These are phyloP conservation scores for Bombardia bombarda DNA, from an alignment of 495 filamentous ascomycete species.

Conservation along the genomic window DNA sequence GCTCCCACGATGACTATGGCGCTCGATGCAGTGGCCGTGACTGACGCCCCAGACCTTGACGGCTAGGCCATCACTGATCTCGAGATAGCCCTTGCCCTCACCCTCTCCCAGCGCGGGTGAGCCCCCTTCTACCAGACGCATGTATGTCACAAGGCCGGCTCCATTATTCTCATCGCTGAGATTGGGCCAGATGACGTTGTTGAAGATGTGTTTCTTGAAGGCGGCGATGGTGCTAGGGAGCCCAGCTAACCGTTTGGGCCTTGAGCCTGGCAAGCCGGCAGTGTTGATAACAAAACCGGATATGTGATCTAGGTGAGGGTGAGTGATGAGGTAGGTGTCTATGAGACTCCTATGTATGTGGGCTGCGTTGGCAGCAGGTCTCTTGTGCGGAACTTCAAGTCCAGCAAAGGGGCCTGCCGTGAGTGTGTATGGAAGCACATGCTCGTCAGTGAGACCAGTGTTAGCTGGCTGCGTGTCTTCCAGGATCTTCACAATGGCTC, in stretches of 20 bases:
- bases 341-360: constrained; percentile 71
- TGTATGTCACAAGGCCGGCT: constrained; percentile 84
- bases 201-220: constrained; percentile 91
- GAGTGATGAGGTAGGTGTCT: constrained; percentile 83
- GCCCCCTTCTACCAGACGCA: constrained; percentile 80
- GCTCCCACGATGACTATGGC: constrained; percentile 54
- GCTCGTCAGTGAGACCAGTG: constrained; percentile 29
- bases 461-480: constrained; percentile 36
- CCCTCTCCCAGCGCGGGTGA: constrained; percentile 72
- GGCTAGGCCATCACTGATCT: constrained; percentile 71
- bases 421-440: constrained; percentile 28
- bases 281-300: constrained; percentile 89
- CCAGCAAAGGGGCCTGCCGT: constrained; percentile 62
- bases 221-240: constrained; percentile 78
- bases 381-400: constrained; percentile 52
- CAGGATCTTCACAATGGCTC: constrained; percentile 70
- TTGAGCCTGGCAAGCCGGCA: constrained; percentile 63
- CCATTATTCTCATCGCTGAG: constrained; percentile 93
- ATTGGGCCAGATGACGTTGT: constrained; percentile 97
- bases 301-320: constrained; percentile 91
- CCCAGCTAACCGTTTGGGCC: constrained; percentile 76
- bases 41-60: constrained; percentile 74
- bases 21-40: constrained; percentile 80
- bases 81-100: constrained; percentile 69
- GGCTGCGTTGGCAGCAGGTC: constrained; percentile 66